These are phyloP conservation scores for Xylaria hypoxylon DNA, from an alignment of 2,329 filamentous ascomycete species.

Conservation along the genomic window DNA sequence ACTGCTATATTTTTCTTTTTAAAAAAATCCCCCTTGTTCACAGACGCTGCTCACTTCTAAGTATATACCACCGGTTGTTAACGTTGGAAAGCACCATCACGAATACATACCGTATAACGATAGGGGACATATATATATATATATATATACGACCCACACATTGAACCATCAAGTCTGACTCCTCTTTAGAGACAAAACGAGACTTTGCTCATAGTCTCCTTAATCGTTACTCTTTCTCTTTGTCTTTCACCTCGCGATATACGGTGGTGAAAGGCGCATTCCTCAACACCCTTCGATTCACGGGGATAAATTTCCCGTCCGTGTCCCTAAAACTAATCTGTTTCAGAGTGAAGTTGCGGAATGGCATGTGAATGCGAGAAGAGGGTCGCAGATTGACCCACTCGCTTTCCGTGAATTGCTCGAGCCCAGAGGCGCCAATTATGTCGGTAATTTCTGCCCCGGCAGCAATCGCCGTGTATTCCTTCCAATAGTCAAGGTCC, in stretches of 20 bases:
- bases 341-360: slow-evolving; percentile 25
- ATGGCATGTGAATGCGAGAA: not conserved
- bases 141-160: slow-evolving; percentile 7
- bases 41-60: not conserved
- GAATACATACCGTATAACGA: not conserved
- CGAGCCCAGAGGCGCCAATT: slow-evolving; percentile 45
- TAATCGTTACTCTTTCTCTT: not conserved
- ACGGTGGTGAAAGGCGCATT: slow-evolving; percentile 18
- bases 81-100: not conserved
- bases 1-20: not conserved
- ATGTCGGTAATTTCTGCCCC: not conserved
- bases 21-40: not conserved
- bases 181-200: not conserved
- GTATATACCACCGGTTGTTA: not conserved
- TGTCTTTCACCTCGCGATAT: not conserved
- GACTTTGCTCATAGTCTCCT: not conserved
- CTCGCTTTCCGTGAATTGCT: slow-evolving; percentile 40
- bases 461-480: rapidly evolving
- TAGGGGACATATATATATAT: not conserved
- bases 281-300: not conserved
- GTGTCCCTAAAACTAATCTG: slow-evolving; percentile 10
- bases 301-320: slow-evolving; percentile 22
- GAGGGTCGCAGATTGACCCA: not conserved
- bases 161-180: not conserved
- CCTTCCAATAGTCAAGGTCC: slow-evolving; percentile 24